Base-by-base conservation (phyloP, 192 early-diverging fungal species). In the Allomyces macrogynus region DNA sequence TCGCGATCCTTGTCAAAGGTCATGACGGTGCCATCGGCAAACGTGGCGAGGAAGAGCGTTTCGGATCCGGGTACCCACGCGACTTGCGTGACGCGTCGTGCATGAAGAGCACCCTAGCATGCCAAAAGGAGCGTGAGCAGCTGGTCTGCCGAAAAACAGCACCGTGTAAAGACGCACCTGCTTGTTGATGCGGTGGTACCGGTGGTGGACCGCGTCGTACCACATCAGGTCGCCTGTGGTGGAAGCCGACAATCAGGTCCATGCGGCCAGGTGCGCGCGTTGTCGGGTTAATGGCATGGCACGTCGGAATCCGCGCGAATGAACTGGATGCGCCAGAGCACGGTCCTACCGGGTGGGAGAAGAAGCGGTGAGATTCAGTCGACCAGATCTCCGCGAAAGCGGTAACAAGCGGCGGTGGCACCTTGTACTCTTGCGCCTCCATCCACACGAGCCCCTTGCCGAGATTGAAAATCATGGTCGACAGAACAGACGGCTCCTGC, bases 51-150 rank as follows among this genome's bases (percentile, higher is more conserved):
- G 71, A 95, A 98, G 68, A 81, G 71, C 27, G 71, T 87, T 61
- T 90, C 87, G 0, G 89, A 89, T 8, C 82, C 86, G 0, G 95
- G 95, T 63, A 95, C 71, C 92, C 95, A 98, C 74, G 83, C 84
- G 4, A 95, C 78, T 71, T 85, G 84, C 9, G 87, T 87, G 20
- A 93, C 87, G 10, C 79, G 72, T 11, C 80, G 72, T 54, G 74
- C 76, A 61, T 79, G 80, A 61, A 92, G 83, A 7, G 78, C 71
- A 23, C 83, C 83, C 80, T 85, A 67, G 23, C 57, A 43, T 8
- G 20, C 3, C 22, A 23, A 32, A 11, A 57, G 10, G 23, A 18
- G 32, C 22, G n/a, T 69, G 23, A 18, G 64, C 10, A n/a, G 14
- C 23, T 5, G 61, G 23, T 61, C 26, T 3, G 24, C 64, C 66